Base-by-base conservation (phyloP, 2,329 filamentous ascomycete species). In the Cladosporium sp. region DNA sequence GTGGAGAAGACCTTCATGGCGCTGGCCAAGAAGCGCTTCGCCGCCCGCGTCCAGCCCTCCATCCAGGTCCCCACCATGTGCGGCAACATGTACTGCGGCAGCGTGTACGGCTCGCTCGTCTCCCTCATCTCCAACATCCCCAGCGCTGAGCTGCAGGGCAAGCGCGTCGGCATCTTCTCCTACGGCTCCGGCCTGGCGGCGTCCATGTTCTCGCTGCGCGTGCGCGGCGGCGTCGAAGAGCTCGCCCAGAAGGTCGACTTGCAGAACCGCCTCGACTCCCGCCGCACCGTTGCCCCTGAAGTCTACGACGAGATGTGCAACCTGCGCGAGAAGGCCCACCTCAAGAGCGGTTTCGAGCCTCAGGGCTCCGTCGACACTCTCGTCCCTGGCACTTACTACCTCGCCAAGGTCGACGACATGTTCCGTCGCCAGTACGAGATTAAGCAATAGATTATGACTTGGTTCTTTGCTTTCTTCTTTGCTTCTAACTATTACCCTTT, bases 61-160 rank as follows among this genome's bases (percentile, higher is more conserved):
- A 73, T 76, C 56, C 63, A 75, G 56, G 71, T 77, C 19, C 75
- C 75, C 7, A 78, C 75, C 57, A 70, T 72, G 68, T 78, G 75
- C 67, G 75, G 75, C 50, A 78, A 78, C 72, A 78, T 78, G 75
- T 78, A 78, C 72, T 75, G 71, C 56, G 75, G 72, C 24, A 75
- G 72, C 53, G 74, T 78, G 47, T 78, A 77, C 66, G 70, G 68
- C 52, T 75, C 73, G 56, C 68, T 78, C 52, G 68, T 69, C 61
- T 74, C 73, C 44, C 61, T 78, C 52, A 56, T 78, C 52, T 59
- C 68, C 64, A 77, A 77, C 60, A 61, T 76, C 37, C 62, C 65
- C 58, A 71, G 67, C 56, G 66, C 70, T 43, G 66, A 70, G 17
- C 61, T 75, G n/a, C 68, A 72, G 58, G 75, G 73, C 64, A 77